Evolutionary conservation across 2,329 filamentous ascomycete species (phyloP).

Genomic region (Ploettnerulaceae sp.): DNA sequence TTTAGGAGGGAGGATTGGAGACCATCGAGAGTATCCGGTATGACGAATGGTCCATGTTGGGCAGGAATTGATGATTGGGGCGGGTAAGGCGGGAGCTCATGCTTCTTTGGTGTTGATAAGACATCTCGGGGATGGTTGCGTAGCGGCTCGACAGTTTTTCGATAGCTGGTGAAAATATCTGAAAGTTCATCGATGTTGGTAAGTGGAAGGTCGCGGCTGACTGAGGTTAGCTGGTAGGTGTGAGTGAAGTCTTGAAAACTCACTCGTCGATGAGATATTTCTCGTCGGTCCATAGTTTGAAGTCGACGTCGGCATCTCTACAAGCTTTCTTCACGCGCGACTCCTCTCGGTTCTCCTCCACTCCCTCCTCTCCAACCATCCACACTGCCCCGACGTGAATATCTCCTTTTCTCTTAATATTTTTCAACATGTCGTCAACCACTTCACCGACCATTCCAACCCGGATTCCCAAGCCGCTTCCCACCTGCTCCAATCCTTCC

Average conservation of each 20-base stretch:
- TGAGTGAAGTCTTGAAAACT: conserved; percentile 36
- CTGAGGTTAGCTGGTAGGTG: not conserved
- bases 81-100: conserved; percentile 54
- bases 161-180: conserved; percentile 70
- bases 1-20: conserved; percentile 51
- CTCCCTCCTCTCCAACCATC: conserved; percentile 67
- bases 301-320: conserved; percentile 48
- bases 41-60: conserved; percentile 58
- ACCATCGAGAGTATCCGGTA: conserved; percentile 51
- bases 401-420: conserved; percentile 36
- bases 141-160: conserved; percentile 68
- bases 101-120: conserved; percentile 47
- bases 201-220: conserved; percentile 62
- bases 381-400: conserved; percentile 58
- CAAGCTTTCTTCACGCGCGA: conserved; percentile 49
- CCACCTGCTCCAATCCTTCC: conserved; percentile 50
- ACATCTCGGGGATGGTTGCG: conserved; percentile 56
- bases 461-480: conserved; percentile 58
- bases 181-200: conserved; percentile 55
- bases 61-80: conserved; percentile 45
- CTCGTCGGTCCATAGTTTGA: conserved; percentile 66
- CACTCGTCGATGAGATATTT: conserved; percentile 79
- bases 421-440: conserved; percentile 51
- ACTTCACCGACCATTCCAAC: conserved; percentile 58
- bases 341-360: conserved; percentile 66